These are phyloP conservation scores for Saturnispora gosingensis DNA, from an alignment of 805 yeast genomes.

Conservation along the genomic window DNA sequence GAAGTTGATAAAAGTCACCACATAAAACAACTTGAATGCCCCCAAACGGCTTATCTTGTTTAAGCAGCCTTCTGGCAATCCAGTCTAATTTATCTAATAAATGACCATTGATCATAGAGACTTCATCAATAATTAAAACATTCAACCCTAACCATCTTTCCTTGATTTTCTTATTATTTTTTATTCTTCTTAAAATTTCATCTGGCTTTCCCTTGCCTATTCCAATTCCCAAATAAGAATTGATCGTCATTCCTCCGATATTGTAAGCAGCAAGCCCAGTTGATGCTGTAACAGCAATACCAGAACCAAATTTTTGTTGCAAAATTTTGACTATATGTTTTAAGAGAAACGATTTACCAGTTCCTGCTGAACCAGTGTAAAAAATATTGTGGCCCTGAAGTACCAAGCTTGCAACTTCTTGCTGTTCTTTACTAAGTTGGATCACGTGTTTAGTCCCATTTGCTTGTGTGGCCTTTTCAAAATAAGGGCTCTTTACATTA, in stretches of 20 bases:
- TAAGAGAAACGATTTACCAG: constrained; percentile 90
- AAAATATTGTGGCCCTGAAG: constrained; percentile 60
- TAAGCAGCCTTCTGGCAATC: constrained; percentile 46
- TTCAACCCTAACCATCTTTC: constrained; percentile 47
- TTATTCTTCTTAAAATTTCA: constrained; percentile 41
- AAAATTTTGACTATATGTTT: constrained; percentile 50
- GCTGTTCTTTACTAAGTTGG: constrained; percentile 50
- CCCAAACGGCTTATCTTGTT: constrained; percentile 52
- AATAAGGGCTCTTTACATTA: neutral
- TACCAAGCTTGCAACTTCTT: constrained; percentile 52
- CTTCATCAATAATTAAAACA: constrained; percentile 67
- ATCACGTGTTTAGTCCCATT: constrained; percentile 7
- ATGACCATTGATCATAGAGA: constrained; percentile 70
- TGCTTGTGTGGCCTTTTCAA: constrained; percentile 7
- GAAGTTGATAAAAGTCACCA: constrained; percentile 78
- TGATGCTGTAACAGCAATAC: constrained; percentile 74
- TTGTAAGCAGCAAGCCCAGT: constrained; percentile 81
- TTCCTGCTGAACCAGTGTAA: constrained; percentile 97
- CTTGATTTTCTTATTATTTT: constrained; percentile 38
- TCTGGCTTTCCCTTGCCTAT: constrained; percentile 48
- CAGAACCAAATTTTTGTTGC: constrained; percentile 34
- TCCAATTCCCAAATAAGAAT: constrained; percentile 73
- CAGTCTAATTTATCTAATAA: constrained; percentile 54
- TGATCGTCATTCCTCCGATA: constrained; percentile 70
- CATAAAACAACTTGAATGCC: constrained; percentile 69